phyloP scores from a whole-genome alignment of 768 basidiomycete genomes.

The Cystobasidium onofrii region DNA sequence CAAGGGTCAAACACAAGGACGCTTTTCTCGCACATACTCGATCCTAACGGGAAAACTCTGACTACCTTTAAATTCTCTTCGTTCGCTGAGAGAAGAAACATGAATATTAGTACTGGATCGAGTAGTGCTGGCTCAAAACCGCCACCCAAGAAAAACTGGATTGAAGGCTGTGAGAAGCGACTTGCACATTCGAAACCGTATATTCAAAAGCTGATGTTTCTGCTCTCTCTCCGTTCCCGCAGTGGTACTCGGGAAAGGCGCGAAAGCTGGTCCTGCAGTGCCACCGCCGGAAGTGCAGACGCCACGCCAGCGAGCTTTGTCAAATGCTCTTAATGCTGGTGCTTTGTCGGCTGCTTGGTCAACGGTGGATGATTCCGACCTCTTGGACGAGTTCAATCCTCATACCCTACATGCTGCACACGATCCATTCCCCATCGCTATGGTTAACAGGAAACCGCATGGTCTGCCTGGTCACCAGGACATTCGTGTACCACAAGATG shows the following conservation, averaged over 20 bases:
- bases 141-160: neutral
- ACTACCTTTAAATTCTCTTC: neutral
- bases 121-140: conserved; percentile 1
- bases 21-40: conserved; percentile 1
- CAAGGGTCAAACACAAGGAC: neutral
- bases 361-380: conserved; percentile 28
- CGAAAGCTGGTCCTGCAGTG: conserved; percentile 5
- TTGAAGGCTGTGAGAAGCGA: neutral
- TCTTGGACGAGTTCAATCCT: conserved; percentile 46
- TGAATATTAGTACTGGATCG: conserved; percentile 3
- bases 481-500: conserved; percentile 56
- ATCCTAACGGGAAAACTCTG: neutral
- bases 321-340: conserved; percentile 22
- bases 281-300: neutral
- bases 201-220: too few relatives aligned
- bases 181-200: neutral
- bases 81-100: conserved; percentile 1
- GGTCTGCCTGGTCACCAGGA: conserved; percentile 48
- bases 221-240: too few relatives aligned
- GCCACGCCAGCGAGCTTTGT: conserved; percentile 17
- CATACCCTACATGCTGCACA: conserved; percentile 58
- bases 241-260: conserved; percentile 5
- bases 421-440: conserved; percentile 56
- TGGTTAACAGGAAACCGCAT: conserved; percentile 59
- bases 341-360: conserved; percentile 27